Conservation (phyloP, 1,139 yeast species). For the Magnusiomyces ingens region DNA sequence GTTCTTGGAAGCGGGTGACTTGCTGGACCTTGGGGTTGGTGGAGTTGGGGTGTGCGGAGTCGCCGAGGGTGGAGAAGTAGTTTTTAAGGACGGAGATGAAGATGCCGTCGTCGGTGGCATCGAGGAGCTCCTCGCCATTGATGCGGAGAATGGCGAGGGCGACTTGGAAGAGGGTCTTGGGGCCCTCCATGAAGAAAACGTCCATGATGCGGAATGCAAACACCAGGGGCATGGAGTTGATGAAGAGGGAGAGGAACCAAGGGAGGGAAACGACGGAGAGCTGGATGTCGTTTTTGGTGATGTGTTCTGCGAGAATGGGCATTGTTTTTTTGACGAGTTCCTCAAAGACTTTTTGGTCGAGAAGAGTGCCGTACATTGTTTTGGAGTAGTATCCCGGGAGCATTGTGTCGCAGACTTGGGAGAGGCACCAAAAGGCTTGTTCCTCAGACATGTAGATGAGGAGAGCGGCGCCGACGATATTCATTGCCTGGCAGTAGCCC, state of each 20-base stretch:
- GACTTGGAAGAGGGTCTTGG: constrained; percentile 84
- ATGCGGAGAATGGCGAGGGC: constrained; percentile 82
- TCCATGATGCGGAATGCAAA: constrained; percentile 91
- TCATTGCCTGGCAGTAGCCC: constrained; percentile 99
- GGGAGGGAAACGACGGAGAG: constrained; percentile 92
- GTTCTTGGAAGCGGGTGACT: constrained; percentile 81
- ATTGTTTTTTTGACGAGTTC: constrained; percentile 80
- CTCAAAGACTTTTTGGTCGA: constrained; percentile 93
- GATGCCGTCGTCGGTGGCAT: constrained; percentile 86
- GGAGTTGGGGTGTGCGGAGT: constrained; percentile 72
- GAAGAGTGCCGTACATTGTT: constrained; percentile 93
- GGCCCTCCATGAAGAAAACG: constrained; percentile 85
- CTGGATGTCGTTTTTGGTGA: constrained; percentile 74
- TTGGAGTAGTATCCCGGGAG: constrained; percentile 96
- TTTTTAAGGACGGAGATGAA: constrained; percentile 79
- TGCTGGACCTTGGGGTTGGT: constrained; percentile 55
- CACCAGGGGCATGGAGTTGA: constrained; percentile 90
- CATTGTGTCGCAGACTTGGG: constrained; percentile 71
- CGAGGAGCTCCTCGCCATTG: constrained; percentile 75
- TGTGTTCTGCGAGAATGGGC: constrained; percentile 85
- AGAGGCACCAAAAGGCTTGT: constrained; percentile 93
- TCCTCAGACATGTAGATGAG: constrained; percentile 93
- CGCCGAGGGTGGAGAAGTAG: constrained; percentile 72
- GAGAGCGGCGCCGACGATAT: constrained; percentile 90
- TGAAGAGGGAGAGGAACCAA: constrained; percentile 88